Conservation (phyloP, 2,329 filamentous ascomycete genomes). For the Metarhizium robertsii region DNA sequence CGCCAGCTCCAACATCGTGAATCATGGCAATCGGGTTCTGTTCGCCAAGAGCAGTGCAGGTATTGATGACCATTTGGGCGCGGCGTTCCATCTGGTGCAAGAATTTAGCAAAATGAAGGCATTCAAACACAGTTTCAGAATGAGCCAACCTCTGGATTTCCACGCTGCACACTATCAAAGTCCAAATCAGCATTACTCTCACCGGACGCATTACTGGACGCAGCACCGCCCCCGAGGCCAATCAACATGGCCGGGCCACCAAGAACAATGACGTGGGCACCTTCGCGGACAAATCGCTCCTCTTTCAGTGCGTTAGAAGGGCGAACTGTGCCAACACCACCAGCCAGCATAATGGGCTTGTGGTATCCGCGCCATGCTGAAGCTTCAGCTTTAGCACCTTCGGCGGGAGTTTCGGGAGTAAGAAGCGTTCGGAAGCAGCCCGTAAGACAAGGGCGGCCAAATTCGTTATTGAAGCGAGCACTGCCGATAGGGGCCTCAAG, state of each 20-base stretch:
- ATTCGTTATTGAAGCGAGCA: slow-evolving; percentile 96
- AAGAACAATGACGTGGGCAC: slow-evolving; percentile 86
- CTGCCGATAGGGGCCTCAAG: slow-evolving; percentile 92
- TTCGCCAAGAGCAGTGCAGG: slow-evolving; percentile 74
- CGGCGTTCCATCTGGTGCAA: slow-evolving; percentile 62
- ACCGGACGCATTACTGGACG: slow-evolving; percentile 80
- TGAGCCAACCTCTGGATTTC: slow-evolving; percentile 63
- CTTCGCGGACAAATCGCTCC: slow-evolving; percentile 66
- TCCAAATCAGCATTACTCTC: slow-evolving; percentile 88
- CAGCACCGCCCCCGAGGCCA: slow-evolving; percentile 88
- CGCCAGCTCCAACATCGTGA: slow-evolving; percentile 93
- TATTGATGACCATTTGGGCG: slow-evolving; percentile 97
- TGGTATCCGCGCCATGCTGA: slow-evolving; percentile 73
- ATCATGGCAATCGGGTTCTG: slow-evolving; percentile 93
- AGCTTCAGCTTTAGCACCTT: slow-evolving; percentile 28
- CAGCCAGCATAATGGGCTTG: slow-evolving; percentile 98
- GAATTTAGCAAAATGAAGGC: background rate
- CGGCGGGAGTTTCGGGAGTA: slow-evolving; percentile 26
- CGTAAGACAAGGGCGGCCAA: slow-evolving; percentile 78
- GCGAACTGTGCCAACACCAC: slow-evolving; percentile 84
- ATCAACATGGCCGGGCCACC: slow-evolving; percentile 97
- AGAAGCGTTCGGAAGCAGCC: slow-evolving; percentile 90
- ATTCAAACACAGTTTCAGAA: background rate
- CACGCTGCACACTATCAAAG: slow-evolving; percentile 93
- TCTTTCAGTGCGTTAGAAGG: slow-evolving; percentile 87